phyloP scores from a whole-genome alignment of 768 basidiomycete genomes.

The Boletus vinaceobasis region DNA sequence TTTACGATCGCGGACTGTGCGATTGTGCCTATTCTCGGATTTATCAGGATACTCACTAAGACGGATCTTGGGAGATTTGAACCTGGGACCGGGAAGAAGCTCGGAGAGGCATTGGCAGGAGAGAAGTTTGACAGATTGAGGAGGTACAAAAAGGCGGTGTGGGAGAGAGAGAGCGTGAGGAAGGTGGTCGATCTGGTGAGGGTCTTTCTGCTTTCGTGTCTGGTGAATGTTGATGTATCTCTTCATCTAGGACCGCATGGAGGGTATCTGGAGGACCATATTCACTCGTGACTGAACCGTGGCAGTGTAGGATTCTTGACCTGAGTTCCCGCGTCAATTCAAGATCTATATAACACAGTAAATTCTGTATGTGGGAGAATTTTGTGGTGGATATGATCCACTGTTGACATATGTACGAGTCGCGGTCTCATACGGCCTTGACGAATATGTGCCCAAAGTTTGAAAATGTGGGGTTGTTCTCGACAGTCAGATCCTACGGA shows the following conservation, averaged over 20 bases:
- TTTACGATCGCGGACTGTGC: slow-evolving; percentile 62
- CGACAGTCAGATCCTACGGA: no score
- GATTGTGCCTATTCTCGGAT: slow-evolving; percentile 51
- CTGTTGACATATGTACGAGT: not conserved
- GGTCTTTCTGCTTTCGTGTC: not conserved
- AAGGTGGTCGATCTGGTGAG: slow-evolving; percentile 5
- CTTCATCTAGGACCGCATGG: not conserved
- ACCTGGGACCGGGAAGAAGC: slow-evolving; percentile 44
- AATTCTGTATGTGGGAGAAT: not conserved
- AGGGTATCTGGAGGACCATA: not conserved
- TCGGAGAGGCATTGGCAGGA: slow-evolving; percentile 38
- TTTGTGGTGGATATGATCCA: not conserved
- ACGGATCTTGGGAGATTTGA: slow-evolving; percentile 50
- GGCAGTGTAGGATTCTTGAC: not conserved
- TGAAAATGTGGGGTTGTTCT: not conserved
- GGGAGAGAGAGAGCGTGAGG: slow-evolving; percentile 32
- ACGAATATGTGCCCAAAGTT: not conserved
- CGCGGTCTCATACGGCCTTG: not conserved
- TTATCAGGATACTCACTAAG: slow-evolving; percentile 39
- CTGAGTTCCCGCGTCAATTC: no score
- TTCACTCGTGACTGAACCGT: not conserved
- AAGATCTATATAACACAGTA: not conserved
- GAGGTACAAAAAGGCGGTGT: slow-evolving; percentile 46
- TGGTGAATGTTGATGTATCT: not conserved
- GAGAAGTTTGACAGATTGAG: slow-evolving; percentile 46